Evolutionary conservation across 169 alveolate species (phyloP).

Genomic region (Miamiensis avidus): DNA sequence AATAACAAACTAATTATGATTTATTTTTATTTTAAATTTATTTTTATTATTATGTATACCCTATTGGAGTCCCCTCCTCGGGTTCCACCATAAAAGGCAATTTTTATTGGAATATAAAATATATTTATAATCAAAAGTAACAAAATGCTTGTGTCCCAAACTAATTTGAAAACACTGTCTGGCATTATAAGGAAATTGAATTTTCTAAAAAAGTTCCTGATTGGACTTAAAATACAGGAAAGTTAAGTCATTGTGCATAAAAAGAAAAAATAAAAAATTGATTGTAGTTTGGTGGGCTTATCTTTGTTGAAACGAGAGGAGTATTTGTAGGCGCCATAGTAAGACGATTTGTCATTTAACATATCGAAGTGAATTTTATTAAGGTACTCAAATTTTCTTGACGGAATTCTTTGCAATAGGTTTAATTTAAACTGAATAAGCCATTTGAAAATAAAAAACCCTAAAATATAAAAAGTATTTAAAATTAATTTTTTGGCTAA

Average conservation of each 20-base stretch:
- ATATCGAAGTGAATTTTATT: constrained; percentile 1
- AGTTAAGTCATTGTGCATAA: not conserved
- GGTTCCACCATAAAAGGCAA: not conserved
- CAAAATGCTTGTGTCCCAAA: not conserved
- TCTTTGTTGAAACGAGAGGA: not conserved
- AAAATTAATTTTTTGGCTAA: no score
- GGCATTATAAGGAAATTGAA: not conserved
- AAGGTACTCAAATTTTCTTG: not conserved
- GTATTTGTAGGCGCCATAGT: not conserved
- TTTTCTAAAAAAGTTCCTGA: not conserved
- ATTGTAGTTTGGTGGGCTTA: not conserved
- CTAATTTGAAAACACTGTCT: not conserved
- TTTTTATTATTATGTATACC: not conserved
- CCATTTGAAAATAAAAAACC: no score
- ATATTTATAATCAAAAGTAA: not conserved
- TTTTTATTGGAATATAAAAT: not conserved
- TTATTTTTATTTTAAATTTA: not conserved
- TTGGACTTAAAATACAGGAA: not conserved
- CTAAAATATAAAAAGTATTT: no score
- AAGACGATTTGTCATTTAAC: not conserved
- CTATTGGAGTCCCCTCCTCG: not conserved
- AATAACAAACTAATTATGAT: not conserved
- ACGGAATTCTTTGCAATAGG: no score
- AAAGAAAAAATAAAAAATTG: not conserved
- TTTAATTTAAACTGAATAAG: no score